phyloP scores from a whole-genome alignment of 148 eudicot species.

The Camellia granthamiana region DNA sequence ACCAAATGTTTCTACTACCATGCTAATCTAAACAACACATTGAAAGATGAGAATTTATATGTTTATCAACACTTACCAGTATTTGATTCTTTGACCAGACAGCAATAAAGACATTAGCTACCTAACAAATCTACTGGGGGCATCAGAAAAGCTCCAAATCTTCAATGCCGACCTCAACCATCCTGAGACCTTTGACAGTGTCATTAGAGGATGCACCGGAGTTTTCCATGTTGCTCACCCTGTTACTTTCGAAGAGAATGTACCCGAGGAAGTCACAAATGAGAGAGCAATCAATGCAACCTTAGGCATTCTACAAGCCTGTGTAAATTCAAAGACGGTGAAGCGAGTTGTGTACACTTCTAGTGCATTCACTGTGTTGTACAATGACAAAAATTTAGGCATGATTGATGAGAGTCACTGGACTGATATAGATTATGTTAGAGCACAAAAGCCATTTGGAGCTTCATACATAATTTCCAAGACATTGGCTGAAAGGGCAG shows the following conservation, averaged over 20 bases:
- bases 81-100: slow-evolving; percentile 17
- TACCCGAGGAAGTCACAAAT: slow-evolving; percentile 27
- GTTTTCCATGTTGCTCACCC: slow-evolving; percentile 51
- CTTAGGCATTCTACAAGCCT: slow-evolving; percentile 31
- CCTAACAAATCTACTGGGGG: slow-evolving; percentile 44
- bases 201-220: slow-evolving; percentile 39
- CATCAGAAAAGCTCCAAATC: slow-evolving; percentile 33
- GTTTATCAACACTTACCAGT: neutral
- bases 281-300: slow-evolving; percentile 26
- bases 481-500: slow-evolving; percentile 40
- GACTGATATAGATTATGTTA: slow-evolving; percentile 29
- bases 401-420: slow-evolving; percentile 31
- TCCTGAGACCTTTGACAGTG: slow-evolving; percentile 28
- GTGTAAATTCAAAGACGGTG: slow-evolving; percentile 36
- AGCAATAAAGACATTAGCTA: slow-evolving; percentile 36
- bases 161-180: slow-evolving; percentile 38
- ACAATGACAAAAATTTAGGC: slow-evolving; percentile 1
- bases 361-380: slow-evolving; percentile 27
- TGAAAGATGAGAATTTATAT: no score
- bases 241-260: slow-evolving; percentile 27
- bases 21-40: no score
- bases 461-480: slow-evolving; percentile 35
- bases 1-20: no score
- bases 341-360: slow-evolving; percentile 47
- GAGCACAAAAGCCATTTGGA: slow-evolving; percentile 7